Evolutionary conservation across 805 yeast genomes (phyloP).

Genomic region (Candida michaelii): DNA sequence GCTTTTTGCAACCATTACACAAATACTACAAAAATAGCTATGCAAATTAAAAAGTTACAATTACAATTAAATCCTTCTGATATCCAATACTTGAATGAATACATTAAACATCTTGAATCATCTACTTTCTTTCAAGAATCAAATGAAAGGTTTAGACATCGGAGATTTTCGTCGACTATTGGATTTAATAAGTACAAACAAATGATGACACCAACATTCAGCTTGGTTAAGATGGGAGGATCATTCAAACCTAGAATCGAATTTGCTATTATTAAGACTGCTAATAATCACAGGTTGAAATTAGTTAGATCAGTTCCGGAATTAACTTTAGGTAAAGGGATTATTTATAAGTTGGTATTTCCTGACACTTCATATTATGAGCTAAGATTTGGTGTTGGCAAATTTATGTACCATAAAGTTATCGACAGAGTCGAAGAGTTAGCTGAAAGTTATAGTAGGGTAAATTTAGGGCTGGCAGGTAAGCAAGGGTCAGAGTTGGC

Average conservation of each 20-base stretch:
- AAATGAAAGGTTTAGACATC: not conserved
- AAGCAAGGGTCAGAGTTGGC: not conserved
- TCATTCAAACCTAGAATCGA: slow-evolving; percentile 5
- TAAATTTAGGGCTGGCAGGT: not conserved
- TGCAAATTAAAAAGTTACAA: not conserved
- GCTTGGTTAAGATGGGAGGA: slow-evolving; percentile 8
- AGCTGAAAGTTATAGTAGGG: not conserved
- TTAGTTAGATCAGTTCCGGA: slow-evolving; percentile 3
- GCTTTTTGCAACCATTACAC: not conserved
- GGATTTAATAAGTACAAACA: slow-evolving; percentile 4
- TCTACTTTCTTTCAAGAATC: not conserved
- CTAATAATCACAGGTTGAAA: not conserved
- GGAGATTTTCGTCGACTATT: not conserved
- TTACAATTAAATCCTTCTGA: not conserved
- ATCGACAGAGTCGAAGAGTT: not conserved
- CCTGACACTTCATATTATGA: slow-evolving; percentile 10
- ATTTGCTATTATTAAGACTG: slow-evolving; percentile 9
- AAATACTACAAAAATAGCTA: slow-evolving; percentile 7
- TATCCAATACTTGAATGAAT: not conserved
- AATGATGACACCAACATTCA: slow-evolving; percentile 2
- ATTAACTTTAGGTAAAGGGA: not conserved
- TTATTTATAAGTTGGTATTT: slow-evolving; percentile 6
- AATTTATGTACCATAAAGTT: not conserved
- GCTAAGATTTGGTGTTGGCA: not conserved
- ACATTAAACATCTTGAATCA: not conserved